These are phyloP conservation scores for Vanilla planifolia DNA, from an alignment of 106 monocot species.

Conservation along the genomic window DNA sequence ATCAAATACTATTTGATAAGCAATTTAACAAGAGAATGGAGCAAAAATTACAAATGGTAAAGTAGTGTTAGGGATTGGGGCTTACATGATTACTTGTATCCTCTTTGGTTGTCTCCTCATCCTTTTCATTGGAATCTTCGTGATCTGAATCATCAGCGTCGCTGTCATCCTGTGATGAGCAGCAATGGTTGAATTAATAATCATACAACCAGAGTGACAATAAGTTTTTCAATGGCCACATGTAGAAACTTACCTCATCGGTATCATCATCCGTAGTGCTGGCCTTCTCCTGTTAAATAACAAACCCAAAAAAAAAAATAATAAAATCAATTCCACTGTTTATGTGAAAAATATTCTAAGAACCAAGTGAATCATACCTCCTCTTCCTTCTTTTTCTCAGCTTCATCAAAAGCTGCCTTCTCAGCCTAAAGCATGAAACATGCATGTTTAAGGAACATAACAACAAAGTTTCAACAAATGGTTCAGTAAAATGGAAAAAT, in stretches of 20 bases:
- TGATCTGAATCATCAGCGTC: constrained; percentile 4
- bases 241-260: neutral
- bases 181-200: neutral
- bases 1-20: neutral
- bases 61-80: too few species aligned
- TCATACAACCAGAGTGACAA: neutral
- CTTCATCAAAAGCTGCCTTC: constrained; percentile 53
- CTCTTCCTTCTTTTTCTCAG: constrained; percentile 35
- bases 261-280: constrained; percentile 7
- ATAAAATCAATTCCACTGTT: neutral
- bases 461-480: neutral
- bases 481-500: neutral
- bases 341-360: neutral
- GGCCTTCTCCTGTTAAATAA: constrained; percentile 5
- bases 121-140: constrained; percentile 4
- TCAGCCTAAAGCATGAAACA: constrained; percentile 28
- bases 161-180: neutral
- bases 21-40: neutral
- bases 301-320: neutral
- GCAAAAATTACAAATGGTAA: neutral
- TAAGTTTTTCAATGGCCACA: too few species aligned
- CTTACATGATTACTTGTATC: constrained; percentile 5
- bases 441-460: neutral
- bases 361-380: constrained; percentile 12
- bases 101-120: neutral